Evolutionary conservation across 225 moss, liverwort and hornwort genomes (phyloP).

Genomic region (Pseudoscleropodium purum): DNA sequence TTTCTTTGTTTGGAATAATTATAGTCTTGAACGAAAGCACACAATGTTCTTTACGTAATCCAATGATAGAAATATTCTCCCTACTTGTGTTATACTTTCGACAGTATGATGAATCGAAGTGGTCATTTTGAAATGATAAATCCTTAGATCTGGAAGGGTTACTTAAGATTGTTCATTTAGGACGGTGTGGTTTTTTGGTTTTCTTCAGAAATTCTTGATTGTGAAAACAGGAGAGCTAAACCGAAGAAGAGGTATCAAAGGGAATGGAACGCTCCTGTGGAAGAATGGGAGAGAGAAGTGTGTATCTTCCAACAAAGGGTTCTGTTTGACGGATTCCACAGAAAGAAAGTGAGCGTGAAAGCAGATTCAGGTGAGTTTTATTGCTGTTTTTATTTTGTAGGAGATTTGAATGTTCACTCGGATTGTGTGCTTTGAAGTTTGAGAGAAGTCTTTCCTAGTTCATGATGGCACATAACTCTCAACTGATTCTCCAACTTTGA

Average conservation of each 20-base stretch:
- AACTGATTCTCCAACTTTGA: not conserved
- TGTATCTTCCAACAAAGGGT: not conserved
- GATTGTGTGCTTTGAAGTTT: not conserved
- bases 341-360: not conserved
- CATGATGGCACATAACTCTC: not conserved
- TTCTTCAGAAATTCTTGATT: not conserved
- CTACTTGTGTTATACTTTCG: not conserved
- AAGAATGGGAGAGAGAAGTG: conserved; percentile 15
- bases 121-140: not conserved
- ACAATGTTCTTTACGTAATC: not conserved
- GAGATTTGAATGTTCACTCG: not conserved
- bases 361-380: not conserved
- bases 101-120: not conserved
- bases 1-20: not conserved
- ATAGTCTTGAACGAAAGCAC: not conserved
- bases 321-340: not conserved
- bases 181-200: no score
- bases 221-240: not conserved
- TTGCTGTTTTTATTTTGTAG: not conserved
- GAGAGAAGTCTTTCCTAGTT: not conserved
- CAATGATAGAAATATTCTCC: not conserved
- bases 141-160: not conserved
- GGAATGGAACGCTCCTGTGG: not conserved
- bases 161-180: not conserved
- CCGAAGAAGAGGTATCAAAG: not conserved